Conservation (phyloP, 2,329 filamentous ascomycete species). For the Bisporella sp. region DNA sequence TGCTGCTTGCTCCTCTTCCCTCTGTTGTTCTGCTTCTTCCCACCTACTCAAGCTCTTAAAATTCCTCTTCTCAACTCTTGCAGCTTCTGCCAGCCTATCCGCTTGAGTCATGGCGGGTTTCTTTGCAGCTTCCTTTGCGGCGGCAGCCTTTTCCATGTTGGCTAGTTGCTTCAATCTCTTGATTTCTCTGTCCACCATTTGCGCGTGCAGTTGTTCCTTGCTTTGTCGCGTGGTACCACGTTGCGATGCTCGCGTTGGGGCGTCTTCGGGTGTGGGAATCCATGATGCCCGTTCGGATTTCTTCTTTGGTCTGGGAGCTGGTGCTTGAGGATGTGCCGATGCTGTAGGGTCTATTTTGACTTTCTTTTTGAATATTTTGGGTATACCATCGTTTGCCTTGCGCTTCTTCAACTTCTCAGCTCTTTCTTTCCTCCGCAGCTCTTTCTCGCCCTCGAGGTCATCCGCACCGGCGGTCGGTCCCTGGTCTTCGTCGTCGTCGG, state of each 20-base stretch:
- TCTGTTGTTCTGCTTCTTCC: slow-evolving; percentile 87
- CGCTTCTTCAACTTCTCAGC: slow-evolving; percentile 69
- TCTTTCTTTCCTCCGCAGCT: slow-evolving; percentile 71
- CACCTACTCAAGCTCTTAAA: slow-evolving; percentile 85
- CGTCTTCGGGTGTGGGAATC: slow-evolving; percentile 57
- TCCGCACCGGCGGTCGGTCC: slow-evolving; percentile 48
- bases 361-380: slow-evolving; percentile 65
- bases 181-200: slow-evolving; percentile 67
- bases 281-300: slow-evolving; percentile 65
- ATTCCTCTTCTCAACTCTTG: slow-evolving; percentile 76
- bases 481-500: slow-evolving; percentile 76
- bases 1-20: slow-evolving; percentile 74
- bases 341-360: slow-evolving; percentile 58
- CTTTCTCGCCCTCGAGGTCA: slow-evolving; percentile 78
- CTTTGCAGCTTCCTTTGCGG: slow-evolving; percentile 64
- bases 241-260: slow-evolving; percentile 53
- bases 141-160: slow-evolving; percentile 52
- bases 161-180: slow-evolving; percentile 64
- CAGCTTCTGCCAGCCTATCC: slow-evolving; percentile 76
- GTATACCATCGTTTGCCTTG: slow-evolving; percentile 69
- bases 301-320: slow-evolving; percentile 49
- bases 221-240: slow-evolving; percentile 56
- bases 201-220: slow-evolving; percentile 51
- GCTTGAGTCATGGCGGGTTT: slow-evolving; percentile 81
- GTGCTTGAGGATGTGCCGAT: slow-evolving; percentile 24